Evolutionary conservation across 164 flowering plant species (phyloP).

Genomic region (Umbellularia californica): DNA sequence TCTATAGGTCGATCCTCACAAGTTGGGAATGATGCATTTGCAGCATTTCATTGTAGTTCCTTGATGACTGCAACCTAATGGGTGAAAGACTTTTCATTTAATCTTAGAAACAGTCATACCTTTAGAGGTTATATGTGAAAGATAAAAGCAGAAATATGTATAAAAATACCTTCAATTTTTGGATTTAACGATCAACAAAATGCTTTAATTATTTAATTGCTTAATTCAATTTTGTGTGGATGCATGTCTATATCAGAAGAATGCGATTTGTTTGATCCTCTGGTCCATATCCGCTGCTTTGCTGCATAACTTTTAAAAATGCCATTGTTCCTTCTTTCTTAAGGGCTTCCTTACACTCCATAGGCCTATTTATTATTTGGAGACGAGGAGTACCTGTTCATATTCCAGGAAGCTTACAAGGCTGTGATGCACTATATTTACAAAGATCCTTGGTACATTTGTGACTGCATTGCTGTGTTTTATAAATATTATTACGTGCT

Average conservation of each 20-base stretch:
- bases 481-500: slow-evolving; percentile 1
- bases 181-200: too few relatives aligned
- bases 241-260: not conserved
- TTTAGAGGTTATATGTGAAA: too few relatives aligned
- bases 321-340: not conserved
- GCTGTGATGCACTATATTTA: slow-evolving; percentile 85
- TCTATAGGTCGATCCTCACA: not conserved
- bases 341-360: slow-evolving; percentile 12
- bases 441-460: slow-evolving; percentile 86
- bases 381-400: slow-evolving; percentile 89
- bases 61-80: too few relatives aligned
- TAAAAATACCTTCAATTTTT: too few relatives aligned
- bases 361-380: slow-evolving; percentile 95
- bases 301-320: not conserved
- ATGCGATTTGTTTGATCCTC: not conserved
- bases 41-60: too few relatives aligned
- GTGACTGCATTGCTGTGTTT: slow-evolving; percentile 1
- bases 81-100: too few relatives aligned
- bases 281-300: not conserved
- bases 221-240: too few relatives aligned
- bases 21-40: not conserved
- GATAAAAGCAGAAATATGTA: too few relatives aligned
- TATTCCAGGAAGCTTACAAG: slow-evolving; percentile 92
- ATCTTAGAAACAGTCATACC: too few relatives aligned
- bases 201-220: too few relatives aligned